Evolutionary conservation across 768 basidiomycete genomes (phyloP).

Genomic region (Coprinopsis cinerea): DNA sequence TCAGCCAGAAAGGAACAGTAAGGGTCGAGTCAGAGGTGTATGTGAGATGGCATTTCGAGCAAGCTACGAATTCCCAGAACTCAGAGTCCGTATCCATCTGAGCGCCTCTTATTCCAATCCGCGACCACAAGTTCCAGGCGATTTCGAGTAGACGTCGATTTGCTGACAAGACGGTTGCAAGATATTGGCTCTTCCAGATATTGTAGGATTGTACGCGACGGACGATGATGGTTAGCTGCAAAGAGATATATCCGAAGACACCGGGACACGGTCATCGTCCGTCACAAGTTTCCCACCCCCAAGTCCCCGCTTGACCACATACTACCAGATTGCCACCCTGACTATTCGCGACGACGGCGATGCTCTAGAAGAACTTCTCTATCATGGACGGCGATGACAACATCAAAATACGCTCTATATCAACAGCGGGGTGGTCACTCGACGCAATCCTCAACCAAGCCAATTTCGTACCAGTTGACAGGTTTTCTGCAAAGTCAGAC

Average conservation of each 20-base stretch:
- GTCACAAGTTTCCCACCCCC: no score
- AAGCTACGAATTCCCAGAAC: conserved; percentile 79
- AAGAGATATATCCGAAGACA: no score
- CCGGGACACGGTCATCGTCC: no score
- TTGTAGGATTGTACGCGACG: neutral
- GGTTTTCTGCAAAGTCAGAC: conserved; percentile 23
- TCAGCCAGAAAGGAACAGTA: conserved; percentile 78
- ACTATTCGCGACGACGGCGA: no score
- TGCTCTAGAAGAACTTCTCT: no score
- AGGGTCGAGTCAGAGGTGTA: conserved; percentile 51
- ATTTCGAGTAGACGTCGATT: conserved; percentile 12
- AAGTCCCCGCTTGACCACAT: no score
- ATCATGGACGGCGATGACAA: no score
- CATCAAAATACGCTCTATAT: no score
- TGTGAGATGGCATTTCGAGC: conserved; percentile 63
- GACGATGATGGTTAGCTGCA: no score
- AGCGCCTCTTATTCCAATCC: neutral
- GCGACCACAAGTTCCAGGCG: conserved; percentile 15
- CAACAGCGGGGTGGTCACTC: conserved; percentile 49
- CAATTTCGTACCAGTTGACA: conserved; percentile 33
- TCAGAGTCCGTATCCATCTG: conserved; percentile 34
- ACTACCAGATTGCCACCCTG: no score
- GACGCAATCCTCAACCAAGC: conserved; percentile 29
- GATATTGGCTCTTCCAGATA: no score
- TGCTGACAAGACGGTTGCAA: neutral